These are phyloP conservation scores for Yamadazyma oceani DNA, from an alignment of 1,139 yeast species.

Conservation along the genomic window DNA sequence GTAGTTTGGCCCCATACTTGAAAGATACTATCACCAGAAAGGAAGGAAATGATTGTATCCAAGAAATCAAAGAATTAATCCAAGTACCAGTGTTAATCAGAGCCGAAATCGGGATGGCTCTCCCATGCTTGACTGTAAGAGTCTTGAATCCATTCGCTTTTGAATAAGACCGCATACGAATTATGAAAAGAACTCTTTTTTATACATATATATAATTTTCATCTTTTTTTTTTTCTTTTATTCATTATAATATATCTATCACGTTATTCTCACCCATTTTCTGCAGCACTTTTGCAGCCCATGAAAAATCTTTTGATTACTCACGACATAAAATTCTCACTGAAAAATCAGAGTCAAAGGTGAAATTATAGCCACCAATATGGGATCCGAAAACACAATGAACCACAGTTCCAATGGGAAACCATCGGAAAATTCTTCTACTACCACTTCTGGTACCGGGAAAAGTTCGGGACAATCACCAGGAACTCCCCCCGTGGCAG, in stretches of 20 bases:
- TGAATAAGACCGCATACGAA: constrained; percentile 8
- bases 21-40: constrained; percentile 54
- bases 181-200: constrained; percentile 4
- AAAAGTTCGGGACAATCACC: neutral
- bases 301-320: no score
- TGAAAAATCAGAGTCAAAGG: no score
- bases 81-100: constrained; percentile 84
- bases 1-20: constrained; percentile 56
- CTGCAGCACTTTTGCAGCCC: no score
- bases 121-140: constrained; percentile 92
- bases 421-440: no score
- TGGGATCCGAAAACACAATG: no score
- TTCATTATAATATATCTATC: neutral
- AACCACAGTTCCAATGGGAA: no score
- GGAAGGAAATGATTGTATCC: constrained; percentile 66
- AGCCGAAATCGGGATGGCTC: constrained; percentile 92
- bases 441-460: no score
- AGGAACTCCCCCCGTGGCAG: neutral
- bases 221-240: neutral
- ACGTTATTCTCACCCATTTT: no score
- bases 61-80: constrained; percentile 75
- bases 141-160: constrained; percentile 81
- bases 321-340: no score
- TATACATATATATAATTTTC: neutral
- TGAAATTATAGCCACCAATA: no score